Percentiles rank a stretch among this genome's conserved stretches.
These are phyloP conservation scores for Trametes cingulata DNA, from an alignment of 768 basidiomycete genomes.

Conservation along the genomic window DNA sequence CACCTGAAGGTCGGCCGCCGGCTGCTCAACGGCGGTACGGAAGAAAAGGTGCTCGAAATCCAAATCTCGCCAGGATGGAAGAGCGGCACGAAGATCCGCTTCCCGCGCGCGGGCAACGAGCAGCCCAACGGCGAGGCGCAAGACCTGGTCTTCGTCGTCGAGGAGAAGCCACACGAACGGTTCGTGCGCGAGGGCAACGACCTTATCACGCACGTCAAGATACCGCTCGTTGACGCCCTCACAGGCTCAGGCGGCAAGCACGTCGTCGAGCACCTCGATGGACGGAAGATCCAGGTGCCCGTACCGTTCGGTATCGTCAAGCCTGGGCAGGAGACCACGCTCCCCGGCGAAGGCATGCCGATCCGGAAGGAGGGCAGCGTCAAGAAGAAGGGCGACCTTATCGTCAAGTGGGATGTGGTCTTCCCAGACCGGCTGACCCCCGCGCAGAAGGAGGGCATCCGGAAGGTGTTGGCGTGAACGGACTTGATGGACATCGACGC, in stretches of 20 bases:
- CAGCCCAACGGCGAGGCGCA: conserved; percentile 65
- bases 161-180: conserved; percentile 83
- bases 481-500: conserved; percentile 11
- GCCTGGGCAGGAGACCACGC: conserved; percentile 69
- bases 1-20: conserved; percentile 84
- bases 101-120: conserved; percentile 86
- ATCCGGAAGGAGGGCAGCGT: conserved; percentile 74
- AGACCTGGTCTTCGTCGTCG: conserved; percentile 95
- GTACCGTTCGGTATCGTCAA: conserved; percentile 71
- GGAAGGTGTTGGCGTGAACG: conserved; percentile 54
- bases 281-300: conserved; percentile 68
- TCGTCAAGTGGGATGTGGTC: conserved; percentile 79
- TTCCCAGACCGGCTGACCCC: conserved; percentile 80
- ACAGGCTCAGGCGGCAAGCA: conserved; percentile 55
- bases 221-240: conserved; percentile 85
- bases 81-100: conserved; percentile 91
- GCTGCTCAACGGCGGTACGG: conserved; percentile 67
- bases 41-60: conserved; percentile 87
- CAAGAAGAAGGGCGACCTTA: conserved; percentile 79
- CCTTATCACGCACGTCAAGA: conserved; percentile 55
- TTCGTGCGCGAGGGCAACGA: conserved; percentile 86
- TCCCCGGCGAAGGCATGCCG: conserved; percentile 88
- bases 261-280: conserved; percentile 75
- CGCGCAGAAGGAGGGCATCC: conserved; percentile 77
- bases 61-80: conserved; percentile 90